phyloP scores from a whole-genome alignment of 495 filamentous ascomycete genomes.

The Haplographium delicatum region DNA sequence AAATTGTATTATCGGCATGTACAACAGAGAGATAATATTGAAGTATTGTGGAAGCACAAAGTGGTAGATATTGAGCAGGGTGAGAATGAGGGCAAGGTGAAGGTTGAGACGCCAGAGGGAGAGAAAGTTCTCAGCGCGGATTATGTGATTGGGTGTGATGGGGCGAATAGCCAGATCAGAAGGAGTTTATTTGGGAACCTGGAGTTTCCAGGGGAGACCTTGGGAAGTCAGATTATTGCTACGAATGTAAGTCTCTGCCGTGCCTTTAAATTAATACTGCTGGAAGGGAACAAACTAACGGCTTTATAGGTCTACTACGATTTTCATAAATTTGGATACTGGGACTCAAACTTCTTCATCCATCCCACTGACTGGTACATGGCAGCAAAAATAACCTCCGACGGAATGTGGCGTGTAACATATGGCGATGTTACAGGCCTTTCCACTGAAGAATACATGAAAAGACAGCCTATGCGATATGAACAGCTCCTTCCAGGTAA shows the following conservation, averaged over 20 bases:
- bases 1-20: constrained; percentile 44
- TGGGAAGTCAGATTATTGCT: constrained; percentile 54
- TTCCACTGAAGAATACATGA: constrained; percentile 45
- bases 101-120: constrained; percentile 42
- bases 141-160: constrained; percentile 56
- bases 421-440: constrained; percentile 51
- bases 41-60: constrained; percentile 43
- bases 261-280: neutral
- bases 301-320: constrained; percentile 56
- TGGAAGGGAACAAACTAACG: constrained; percentile 30
- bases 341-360: constrained; percentile 55
- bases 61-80: constrained; percentile 47
- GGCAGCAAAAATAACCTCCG: constrained; percentile 51
- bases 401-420: constrained; percentile 55
- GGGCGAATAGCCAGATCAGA: constrained; percentile 50
- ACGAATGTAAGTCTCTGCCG: constrained; percentile 48
- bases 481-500: constrained; percentile 53
- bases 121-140: constrained; percentile 31
- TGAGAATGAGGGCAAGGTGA: constrained; percentile 42
- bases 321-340: constrained; percentile 47
- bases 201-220: constrained; percentile 54
- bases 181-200: constrained; percentile 45
- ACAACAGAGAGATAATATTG: constrained; percentile 35
- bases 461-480: constrained; percentile 48
- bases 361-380: constrained; percentile 58